Evolutionary conservation across 768 basidiomycete species (phyloP).

Genomic region (Leccinum subgranulosum): DNA sequence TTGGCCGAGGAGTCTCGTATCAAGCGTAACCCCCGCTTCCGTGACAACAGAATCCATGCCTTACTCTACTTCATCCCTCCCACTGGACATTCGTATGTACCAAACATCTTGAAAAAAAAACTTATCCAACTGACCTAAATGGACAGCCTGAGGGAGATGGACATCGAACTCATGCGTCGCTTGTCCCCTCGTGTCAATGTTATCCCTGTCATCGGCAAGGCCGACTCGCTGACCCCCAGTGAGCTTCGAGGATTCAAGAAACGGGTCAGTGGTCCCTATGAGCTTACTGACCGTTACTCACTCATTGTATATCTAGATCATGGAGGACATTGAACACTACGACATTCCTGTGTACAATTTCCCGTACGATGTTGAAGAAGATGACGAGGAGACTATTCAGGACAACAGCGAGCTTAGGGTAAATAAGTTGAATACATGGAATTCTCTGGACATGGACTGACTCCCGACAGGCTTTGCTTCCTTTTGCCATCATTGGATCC

Average conservation of each 20-base stretch:
- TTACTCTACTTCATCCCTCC: constrained; percentile 98
- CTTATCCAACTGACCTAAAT: background rate
- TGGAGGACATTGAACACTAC: constrained; percentile 99
- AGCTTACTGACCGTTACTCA: constrained; percentile 1
- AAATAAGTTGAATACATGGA: constrained; percentile 24
- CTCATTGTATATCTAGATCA: constrained; percentile 58
- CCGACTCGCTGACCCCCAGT: constrained; percentile 89
- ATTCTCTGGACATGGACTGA: constrained; percentile 2
- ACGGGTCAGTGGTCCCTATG: constrained; percentile 47
- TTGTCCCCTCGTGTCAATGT: constrained; percentile 98
- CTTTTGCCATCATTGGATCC: constrained; percentile 96
- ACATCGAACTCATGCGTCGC: constrained; percentile 98
- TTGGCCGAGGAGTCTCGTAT: constrained; percentile 98
- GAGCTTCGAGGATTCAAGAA: constrained; percentile 97
- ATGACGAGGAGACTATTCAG: constrained; percentile 97
- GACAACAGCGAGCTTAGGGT: constrained; percentile 96
- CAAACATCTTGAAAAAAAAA: background rate
- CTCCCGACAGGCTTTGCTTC: constrained; percentile 69
- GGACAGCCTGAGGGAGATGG: constrained; percentile 92
- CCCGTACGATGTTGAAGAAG: constrained; percentile 98
- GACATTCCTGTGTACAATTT: constrained; percentile 99
- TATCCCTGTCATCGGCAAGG: constrained; percentile 96
- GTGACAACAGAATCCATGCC: constrained; percentile 96
- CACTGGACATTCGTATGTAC: constrained; percentile 90
- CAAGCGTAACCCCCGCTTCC: constrained; percentile 98